A percentile compares a stretch with the other conserved stretches of the same genome.
Evolutionary conservation across 192 early-diverging fungal genomes (phyloP).

Genomic region (Dissophora globulifera): DNA sequence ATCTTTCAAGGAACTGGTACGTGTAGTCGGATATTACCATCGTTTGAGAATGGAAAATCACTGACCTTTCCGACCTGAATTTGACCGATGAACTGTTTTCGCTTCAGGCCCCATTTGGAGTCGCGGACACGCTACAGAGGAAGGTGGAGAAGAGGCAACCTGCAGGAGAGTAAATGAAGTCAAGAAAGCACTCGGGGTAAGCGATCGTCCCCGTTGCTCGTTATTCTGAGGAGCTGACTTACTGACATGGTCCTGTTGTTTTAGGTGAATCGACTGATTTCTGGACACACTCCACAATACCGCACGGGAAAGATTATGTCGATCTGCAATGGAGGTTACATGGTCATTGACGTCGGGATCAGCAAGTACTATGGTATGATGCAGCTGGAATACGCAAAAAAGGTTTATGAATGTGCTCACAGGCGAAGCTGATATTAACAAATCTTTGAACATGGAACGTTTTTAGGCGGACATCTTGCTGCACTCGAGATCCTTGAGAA

Average conservation of each 20-base stretch:
- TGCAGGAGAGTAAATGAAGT: conserved; percentile 30
- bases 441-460: too few species aligned
- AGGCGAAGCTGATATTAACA: too few species aligned
- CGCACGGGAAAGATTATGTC: conserved; percentile 64
- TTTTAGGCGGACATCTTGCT: conserved; percentile 63
- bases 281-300: conserved; percentile 75
- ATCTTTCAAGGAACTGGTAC: conserved; percentile 36
- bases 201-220: too few species aligned
- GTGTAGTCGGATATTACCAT: too few species aligned
- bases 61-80: too few species aligned
- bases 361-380: conserved; percentile 68
- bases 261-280: conserved; percentile 75
- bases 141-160: conserved; percentile 26
- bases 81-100: too few species aligned
- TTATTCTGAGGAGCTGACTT: too few species aligned
- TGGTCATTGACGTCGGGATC: conserved; percentile 81
- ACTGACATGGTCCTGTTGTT: too few species aligned
- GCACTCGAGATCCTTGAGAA: conserved; percentile 78
- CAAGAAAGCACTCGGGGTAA: conserved; percentile 46
- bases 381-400: too few species aligned
- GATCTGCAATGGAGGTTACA: conserved; percentile 67
- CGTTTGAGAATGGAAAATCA: too few species aligned
- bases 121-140: conserved; percentile 24
- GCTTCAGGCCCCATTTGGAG: conserved; percentile 48
- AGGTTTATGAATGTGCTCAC: too few species aligned